Evolutionary conservation across 352 stramenopile genomes (phyloP), one percentile per base, ranked within the genome.

Genomic region (Pythium phragmiticola): DNA sequence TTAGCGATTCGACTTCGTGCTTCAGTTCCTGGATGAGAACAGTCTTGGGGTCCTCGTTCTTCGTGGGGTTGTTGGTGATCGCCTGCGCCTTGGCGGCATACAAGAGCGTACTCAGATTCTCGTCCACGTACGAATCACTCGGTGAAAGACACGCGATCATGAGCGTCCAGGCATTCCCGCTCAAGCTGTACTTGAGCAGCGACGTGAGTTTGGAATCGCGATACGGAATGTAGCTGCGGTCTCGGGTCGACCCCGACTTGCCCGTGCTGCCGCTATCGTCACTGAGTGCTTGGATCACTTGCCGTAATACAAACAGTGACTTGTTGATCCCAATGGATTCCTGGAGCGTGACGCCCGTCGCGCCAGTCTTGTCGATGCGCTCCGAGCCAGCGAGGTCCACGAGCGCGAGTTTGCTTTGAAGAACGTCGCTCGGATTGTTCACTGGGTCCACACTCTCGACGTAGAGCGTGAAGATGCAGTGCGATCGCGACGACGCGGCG

Each of bases 91-190:
- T 76, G 6, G 81, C 66, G 0, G 83, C 83, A 43, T 92, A 92
- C 33, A 76, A 52, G 5, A 92, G 61, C 16, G 80, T 88, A 54
- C 77, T 90, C n/a, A 88, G 17, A 49, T 86, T 90, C 39, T 90
- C 80, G 21, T 88, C 78, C 17, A 76, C 19, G 54, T 75, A 77
- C 17, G 65, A 61, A 42, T 87, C 77, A 23, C 73, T 81, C 0
- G 80, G 80, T n/a, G 77, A 87, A 4, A 88, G 46, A 53, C 79
- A 88, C 36, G 80, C 80, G 26, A 90, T 75, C 77, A 90, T 87
- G 47, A 90, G 71, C 55, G 80, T 90, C 55, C 82, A 68, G 19
- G 74, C 77, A 53, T 90, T 88, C 36, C 80, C 80, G 2, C 80
- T 77, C 3, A 90, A 68, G 59, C 68, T 78, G 61, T 87, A 78